Base-by-base conservation (phyloP, 2,329 filamentous ascomycete species). In the Colletotrichum graminicola region DNA sequence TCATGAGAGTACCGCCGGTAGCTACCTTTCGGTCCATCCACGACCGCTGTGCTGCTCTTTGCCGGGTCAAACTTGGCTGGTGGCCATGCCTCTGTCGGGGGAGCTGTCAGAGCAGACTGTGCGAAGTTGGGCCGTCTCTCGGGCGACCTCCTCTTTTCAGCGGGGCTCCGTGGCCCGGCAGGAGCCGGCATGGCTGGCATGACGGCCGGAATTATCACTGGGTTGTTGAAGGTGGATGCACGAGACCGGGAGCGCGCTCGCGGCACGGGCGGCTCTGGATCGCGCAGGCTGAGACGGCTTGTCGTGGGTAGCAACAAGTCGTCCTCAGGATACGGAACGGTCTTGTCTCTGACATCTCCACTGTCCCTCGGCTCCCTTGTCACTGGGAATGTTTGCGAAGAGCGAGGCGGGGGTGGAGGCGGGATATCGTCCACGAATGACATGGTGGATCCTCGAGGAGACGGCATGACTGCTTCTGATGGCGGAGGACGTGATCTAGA, bases 1-100 rank as follows among this genome's bases (percentile, higher is more conserved):
- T 88, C 85, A 71, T 91, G 87, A 0, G 87, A 88, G 75, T 86
- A 88, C 7, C 87, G 84, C 52, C 87, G 82, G 74, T 85, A 89
- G 1, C 84, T 82, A 4, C 84, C 82, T 29, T 85, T 77, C 7
- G 82, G 80, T 49, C 81, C 80, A n/a, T 84, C 83, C 10, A 80
- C 74, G 36, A 76, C 76, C 18, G 77, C 71, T 2, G 76, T 75
- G 54, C 82, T 78, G 54, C 82, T 78, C 62, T 80, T 75, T 66
- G 76, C 74, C 59, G 83, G 85, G 52, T 86, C 82, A 63, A 87
- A 87, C 5, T 80, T 76, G 5, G 81, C 78, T 2, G 85, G 84
- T 47, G 86, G 83, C 84, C 87, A 89, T 32, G 80, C 75, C 3
- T 71, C 73, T 41, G 60, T 41, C 23, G 61, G 47, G 21, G 60